These are phyloP conservation scores for Dictyophora rubrovolvata DNA, from an alignment of 768 basidiomycete genomes.

Conservation along the genomic window DNA sequence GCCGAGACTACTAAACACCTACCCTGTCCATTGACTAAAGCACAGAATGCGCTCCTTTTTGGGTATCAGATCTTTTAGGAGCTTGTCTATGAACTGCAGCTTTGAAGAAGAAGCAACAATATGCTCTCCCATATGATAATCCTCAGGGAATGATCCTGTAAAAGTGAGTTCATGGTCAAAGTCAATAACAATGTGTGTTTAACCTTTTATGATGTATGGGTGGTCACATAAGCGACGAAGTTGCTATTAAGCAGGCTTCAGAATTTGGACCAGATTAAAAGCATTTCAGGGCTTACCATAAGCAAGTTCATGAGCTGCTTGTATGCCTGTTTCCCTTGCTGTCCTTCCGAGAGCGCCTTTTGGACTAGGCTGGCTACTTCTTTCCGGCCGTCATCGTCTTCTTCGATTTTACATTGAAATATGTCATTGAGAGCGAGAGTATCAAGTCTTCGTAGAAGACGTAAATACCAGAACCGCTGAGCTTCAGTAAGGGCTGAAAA, in stretches of 20 bases:
- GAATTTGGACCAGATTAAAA: neutral
- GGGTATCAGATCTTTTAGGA: conserved; percentile 44
- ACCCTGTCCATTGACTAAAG: conserved; percentile 52
- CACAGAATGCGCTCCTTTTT: conserved; percentile 49
- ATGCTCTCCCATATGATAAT: conserved; percentile 44
- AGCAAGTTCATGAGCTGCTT: conserved; percentile 55
- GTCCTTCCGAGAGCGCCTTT: conserved; percentile 6
- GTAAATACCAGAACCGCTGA: conserved; percentile 53
- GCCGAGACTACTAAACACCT: conserved; percentile 5
- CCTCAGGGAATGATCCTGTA: conserved; percentile 36
- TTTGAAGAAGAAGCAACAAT: conserved; percentile 48
- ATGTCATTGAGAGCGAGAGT: conserved; percentile 37
- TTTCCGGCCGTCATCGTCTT: conserved; percentile 26
- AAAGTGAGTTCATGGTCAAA: conserved; percentile 35
- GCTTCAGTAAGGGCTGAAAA: conserved; percentile 37
- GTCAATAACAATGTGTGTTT: conserved; percentile 1
- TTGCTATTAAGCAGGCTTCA: conserved; percentile 22
- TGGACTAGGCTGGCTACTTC: conserved; percentile 25
- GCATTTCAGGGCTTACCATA: conserved; percentile 21
- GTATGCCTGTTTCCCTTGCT: conserved; percentile 28
- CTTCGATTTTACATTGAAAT: conserved; percentile 26
- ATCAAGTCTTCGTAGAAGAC: conserved; percentile 44
- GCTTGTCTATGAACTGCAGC: conserved; percentile 46
- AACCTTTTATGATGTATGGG: conserved; percentile 18
- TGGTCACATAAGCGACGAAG: conserved; percentile 64